Evolutionary conservation across 2,329 filamentous ascomycete genomes (phyloP).

Genomic region (Magnaporthales sp.): DNA sequence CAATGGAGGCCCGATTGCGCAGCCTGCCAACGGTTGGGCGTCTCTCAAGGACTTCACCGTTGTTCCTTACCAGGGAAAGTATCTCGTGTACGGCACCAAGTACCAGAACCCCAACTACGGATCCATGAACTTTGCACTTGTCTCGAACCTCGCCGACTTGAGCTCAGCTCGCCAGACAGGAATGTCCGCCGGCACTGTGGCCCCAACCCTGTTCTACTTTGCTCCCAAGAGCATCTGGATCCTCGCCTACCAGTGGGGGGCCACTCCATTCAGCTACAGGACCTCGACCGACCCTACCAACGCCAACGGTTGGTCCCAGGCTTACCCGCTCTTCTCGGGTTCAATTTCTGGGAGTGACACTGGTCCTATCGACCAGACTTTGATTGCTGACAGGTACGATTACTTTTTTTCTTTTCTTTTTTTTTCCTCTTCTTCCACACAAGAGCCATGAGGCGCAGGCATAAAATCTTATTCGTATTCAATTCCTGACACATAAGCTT

Average conservation of each 20-base stretch:
- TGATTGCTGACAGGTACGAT: slow-evolving; percentile 45
- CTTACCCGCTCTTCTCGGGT: slow-evolving; percentile 47
- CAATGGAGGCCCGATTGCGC: slow-evolving; percentile 34
- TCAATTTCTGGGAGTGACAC: slow-evolving; percentile 40
- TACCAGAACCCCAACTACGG: slow-evolving; percentile 33
- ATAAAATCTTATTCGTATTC: too few species aligned
- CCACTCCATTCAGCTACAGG: slow-evolving; percentile 48
- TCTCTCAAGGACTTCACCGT: slow-evolving; percentile 56
- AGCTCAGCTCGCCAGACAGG: slow-evolving; percentile 16
- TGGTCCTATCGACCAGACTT: slow-evolving; percentile 52
- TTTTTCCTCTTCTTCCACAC: too few species aligned
- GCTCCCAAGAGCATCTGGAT: slow-evolving; percentile 52
- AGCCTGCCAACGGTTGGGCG: slow-evolving; percentile 43
- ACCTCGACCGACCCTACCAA: slow-evolving; percentile 51
- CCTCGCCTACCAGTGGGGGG: slow-evolving; percentile 56
- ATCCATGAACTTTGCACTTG: slow-evolving; percentile 49
- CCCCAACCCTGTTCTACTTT: slow-evolving; percentile 57
- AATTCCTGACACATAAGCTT: too few species aligned
- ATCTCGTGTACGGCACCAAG: slow-evolving; percentile 51
- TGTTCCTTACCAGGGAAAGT: slow-evolving; percentile 44
- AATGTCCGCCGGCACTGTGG: slow-evolving; percentile 44
- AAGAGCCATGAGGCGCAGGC: too few species aligned
- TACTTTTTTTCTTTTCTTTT: too few species aligned
- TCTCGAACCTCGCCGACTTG: slow-evolving; percentile 35
- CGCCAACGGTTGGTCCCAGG: slow-evolving; percentile 45